Evolutionary conservation across 192 early-diverging fungal species (phyloP).

Genomic region (Backusella australiensis): DNA sequence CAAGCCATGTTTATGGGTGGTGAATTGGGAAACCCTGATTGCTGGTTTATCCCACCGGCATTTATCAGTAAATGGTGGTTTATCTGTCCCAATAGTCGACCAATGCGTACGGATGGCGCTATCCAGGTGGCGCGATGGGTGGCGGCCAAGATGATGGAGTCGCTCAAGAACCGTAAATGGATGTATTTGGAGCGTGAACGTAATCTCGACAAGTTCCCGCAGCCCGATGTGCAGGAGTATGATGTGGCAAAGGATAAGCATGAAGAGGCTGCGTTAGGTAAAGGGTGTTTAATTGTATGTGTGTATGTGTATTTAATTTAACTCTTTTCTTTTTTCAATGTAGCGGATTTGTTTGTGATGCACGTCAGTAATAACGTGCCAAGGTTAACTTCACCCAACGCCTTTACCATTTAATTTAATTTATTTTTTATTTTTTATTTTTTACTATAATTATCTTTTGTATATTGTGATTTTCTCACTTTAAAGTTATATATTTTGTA

Average conservation of each 20-base stretch:
- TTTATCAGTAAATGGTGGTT: conserved; percentile 29
- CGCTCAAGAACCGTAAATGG: neutral
- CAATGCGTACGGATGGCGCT: neutral
- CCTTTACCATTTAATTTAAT: neutral
- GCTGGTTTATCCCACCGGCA: conserved; percentile 18
- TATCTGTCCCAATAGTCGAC: conserved; percentile 17
- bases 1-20: conserved; percentile 23
- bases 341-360: neutral
- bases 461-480: conserved; percentile 6
- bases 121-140: neutral
- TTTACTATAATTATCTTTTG: neutral
- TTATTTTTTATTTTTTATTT: neutral
- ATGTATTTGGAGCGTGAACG: neutral
- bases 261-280: neutral
- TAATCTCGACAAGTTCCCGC: neutral
- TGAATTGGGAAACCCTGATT: conserved; percentile 23
- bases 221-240: neutral
- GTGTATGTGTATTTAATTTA: too few relatives aligned
- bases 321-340: neutral
- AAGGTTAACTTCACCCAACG: neutral
- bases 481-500: neutral
- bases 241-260: neutral
- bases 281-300: neutral
- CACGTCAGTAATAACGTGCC: neutral
- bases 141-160: neutral